These are phyloP conservation scores for Neurospora cerealis DNA, from an alignment of 495 filamentous ascomycete genomes.

Conservation along the genomic window DNA sequence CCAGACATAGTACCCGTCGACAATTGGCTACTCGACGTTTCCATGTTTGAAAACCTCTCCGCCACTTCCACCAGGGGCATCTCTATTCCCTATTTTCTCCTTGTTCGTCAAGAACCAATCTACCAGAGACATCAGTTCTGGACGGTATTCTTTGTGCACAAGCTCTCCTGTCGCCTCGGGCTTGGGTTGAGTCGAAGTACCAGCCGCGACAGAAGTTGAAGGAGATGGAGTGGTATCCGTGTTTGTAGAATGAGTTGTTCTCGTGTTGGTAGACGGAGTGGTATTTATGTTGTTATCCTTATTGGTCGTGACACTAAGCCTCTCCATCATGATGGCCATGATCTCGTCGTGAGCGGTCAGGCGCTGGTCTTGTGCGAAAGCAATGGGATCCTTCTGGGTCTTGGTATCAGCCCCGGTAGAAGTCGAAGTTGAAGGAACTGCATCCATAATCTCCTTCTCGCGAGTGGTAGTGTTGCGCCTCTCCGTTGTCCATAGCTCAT, in stretches of 20 bases:
- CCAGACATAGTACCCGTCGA: slow-evolving; percentile 28
- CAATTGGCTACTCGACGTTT: slow-evolving; percentile 23
- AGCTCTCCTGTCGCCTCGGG: neutral
- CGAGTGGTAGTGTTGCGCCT: neutral
- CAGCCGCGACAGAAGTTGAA: neutral
- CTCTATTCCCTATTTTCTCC: neutral
- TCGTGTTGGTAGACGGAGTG: neutral
- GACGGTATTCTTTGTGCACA: neutral
- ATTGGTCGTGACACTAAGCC: neutral
- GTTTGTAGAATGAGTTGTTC: neutral
- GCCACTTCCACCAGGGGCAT: neutral
- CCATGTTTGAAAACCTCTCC: neutral
- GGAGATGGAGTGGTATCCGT: neutral
- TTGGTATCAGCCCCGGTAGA: neutral
- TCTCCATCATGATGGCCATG: neutral
- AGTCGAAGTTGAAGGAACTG: neutral
- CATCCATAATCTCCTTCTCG: neutral
- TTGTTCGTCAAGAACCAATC: neutral
- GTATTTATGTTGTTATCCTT: too few species aligned
- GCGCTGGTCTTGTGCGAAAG: neutral
- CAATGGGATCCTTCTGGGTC: too few species aligned
- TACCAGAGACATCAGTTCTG: neutral
- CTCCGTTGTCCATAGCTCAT: neutral
- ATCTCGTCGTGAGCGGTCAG: neutral
- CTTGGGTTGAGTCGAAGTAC: neutral